Conservation (phyloP, 225 moss, liverwort and hornwort species). For the Straminergon stramineum region DNA sequence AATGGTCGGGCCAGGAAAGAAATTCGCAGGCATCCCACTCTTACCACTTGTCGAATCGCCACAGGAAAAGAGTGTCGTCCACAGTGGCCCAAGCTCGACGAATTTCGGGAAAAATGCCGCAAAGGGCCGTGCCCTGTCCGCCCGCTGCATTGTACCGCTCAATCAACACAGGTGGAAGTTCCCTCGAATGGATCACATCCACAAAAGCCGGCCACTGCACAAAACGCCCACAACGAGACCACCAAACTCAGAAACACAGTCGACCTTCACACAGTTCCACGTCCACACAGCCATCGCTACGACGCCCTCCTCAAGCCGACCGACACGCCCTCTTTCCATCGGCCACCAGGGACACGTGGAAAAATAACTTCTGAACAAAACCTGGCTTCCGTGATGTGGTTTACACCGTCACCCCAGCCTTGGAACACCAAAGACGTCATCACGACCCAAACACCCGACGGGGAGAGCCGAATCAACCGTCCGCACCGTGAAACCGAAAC, state of each 20-base stretch:
- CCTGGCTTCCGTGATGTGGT: background rate
- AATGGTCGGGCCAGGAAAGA: background rate
- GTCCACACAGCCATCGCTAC: background rate
- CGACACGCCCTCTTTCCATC: background rate
- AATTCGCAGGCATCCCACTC: background rate
- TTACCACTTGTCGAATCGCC: constrained; percentile 99
- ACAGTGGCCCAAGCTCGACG: constrained; percentile 98
- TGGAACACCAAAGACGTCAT: background rate
- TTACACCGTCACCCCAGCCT: background rate
- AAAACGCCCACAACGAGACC: background rate
- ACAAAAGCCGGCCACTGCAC: constrained; percentile 94
- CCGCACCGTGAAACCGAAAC: background rate
- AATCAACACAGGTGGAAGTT: constrained; percentile 94
- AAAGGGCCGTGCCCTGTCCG: constrained; percentile 94
- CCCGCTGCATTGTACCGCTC: constrained; percentile 94
- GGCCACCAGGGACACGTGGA: background rate
- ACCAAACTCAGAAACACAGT: background rate
- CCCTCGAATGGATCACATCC: constrained; percentile 78
- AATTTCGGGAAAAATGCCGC: constrained; percentile 91
- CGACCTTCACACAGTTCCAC: background rate
- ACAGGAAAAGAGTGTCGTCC: constrained; percentile 92
- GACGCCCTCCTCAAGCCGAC: background rate
- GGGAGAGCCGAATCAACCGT: background rate
- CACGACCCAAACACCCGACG: background rate
- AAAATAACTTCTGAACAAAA: background rate